Base-by-base conservation (phyloP, 768 basidiomycete species). In the Sutorius australiensis region DNA sequence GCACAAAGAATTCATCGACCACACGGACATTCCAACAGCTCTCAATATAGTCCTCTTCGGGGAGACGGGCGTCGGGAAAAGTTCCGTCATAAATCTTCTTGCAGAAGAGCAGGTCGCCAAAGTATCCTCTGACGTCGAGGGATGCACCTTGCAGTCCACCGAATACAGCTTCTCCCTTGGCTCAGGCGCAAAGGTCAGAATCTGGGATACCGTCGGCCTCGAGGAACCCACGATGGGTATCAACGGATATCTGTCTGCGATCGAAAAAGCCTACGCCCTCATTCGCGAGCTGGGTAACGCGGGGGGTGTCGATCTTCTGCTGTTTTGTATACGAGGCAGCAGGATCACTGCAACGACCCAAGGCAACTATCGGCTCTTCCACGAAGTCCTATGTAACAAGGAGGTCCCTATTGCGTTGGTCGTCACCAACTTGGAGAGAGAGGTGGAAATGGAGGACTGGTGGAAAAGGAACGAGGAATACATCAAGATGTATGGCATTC, bases 11-110 rank as follows among this genome's bases (percentile, higher is more conserved):
- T 52, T 46, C 46, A 37, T 50, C 17, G 27, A 54, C 32, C 36
- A 48, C 43, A 43, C 41, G 32, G 11, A 7, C 19, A n/a, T 16
- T 31, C 2, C 27, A 49, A 47, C 39, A 44, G 44, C 57, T 31
- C 52, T 68, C 56, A 68, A 70, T 14, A 45, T 68, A 21, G 59
- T 68, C n/a, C 60, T 68, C 42, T 68, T 68, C 30, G 67, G 67
- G 21, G 67, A 68, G 52, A 60, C 59, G 2, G 67, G 67, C 2
- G 67, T 70, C 47, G 72, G 73, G 13, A 78, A 78, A 51, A 78
- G 77, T 48, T 75, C 74, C 16, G 64, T 77, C 38, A 63, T 78
- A 53, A 78, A 78, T 60, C 67, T 78, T 61, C 54, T 78, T n/a
- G 63, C 64, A 24, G 68, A 65, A 28, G 14, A 50, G 2, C 50